A percentile compares a stretch with the other conserved stretches of the same genome.
These are phyloP conservation scores for Fusarium fracticaudum DNA, from an alignment of 2,329 filamentous ascomycete species.

Conservation along the genomic window DNA sequence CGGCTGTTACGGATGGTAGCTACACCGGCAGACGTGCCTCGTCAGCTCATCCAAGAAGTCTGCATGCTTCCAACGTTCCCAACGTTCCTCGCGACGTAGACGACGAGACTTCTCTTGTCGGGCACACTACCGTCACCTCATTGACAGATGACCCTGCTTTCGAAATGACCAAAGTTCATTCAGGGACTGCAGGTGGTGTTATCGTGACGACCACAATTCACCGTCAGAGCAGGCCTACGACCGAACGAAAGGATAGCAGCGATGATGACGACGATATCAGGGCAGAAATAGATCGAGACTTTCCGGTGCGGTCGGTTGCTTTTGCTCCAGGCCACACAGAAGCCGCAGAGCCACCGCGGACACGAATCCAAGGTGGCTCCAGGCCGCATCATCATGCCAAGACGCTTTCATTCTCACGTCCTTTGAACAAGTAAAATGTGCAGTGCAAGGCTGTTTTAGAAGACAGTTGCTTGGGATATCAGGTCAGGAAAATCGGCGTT, in stretches of 20 bases:
- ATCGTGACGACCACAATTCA: conserved; percentile 52
- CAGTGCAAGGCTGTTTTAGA: background rate
- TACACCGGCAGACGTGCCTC: conserved; percentile 13
- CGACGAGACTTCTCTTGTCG: conserved; percentile 42
- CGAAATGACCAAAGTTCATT: conserved; percentile 34
- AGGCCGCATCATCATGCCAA: conserved; percentile 12
- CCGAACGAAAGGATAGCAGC: background rate
- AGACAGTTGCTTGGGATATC: background rate
- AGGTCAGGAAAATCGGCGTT: background rate
- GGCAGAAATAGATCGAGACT: conserved; percentile 5
- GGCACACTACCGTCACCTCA: conserved; percentile 25
- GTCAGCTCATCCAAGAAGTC: background rate
- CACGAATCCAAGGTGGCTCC: conserved; percentile 39
- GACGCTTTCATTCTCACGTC: conserved; percentile 13
- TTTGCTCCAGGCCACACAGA: conserved; percentile 23
- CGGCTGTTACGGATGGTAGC: conserved; percentile 18
- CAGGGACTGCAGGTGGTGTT: conserved; percentile 39
- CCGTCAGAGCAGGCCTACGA: conserved; percentile 45
- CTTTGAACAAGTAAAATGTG: background rate
- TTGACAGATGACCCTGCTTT: conserved; percentile 29
- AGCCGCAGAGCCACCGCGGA: conserved; percentile 31
- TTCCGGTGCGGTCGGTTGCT: conserved; percentile 16
- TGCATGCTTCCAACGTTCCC: conserved; percentile 16
- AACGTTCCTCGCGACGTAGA: conserved; percentile 33
- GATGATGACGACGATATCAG: conserved; percentile 27